A percentile compares a stretch with the other conserved stretches of the same genome.
Evolutionary conservation across 2,329 filamentous ascomycete species (phyloP).

Genomic region (Cladophialophora yegresii): DNA sequence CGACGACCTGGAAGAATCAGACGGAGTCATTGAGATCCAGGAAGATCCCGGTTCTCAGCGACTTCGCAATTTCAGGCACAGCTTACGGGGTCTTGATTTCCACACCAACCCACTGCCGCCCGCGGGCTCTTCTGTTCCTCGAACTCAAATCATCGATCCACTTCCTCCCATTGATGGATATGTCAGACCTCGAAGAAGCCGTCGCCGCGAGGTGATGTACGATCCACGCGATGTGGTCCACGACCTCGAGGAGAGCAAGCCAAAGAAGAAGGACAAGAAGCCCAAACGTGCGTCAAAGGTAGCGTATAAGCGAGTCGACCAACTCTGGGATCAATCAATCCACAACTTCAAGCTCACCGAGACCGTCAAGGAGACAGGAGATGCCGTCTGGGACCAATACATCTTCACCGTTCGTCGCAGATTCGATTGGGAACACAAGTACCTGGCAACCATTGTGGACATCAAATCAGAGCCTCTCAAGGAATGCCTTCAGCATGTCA

Average conservation of each 20-base stretch:
- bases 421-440: slow-evolving; percentile 84
- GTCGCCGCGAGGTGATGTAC: slow-evolving; percentile 4
- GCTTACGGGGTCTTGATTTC: slow-evolving; percentile 18
- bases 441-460: slow-evolving; percentile 71
- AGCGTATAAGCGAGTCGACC: slow-evolving; percentile 70
- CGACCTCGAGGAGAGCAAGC: slow-evolving; percentile 38
- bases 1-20: slow-evolving; percentile 15
- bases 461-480: slow-evolving; percentile 81
- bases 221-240: slow-evolving; percentile 9
- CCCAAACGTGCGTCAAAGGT: slow-evolving; percentile 54
- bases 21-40: slow-evolving; percentile 18
- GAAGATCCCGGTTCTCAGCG: slow-evolving; percentile 23
- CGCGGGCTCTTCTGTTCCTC: background rate
- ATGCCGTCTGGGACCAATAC: slow-evolving; percentile 72
- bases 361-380: slow-evolving; percentile 63
- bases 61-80: slow-evolving; percentile 18
- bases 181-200: slow-evolving; percentile 1
- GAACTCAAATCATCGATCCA: slow-evolving; percentile 7
- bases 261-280: slow-evolving; percentile 37
- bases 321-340: slow-evolving; percentile 59
- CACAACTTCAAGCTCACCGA: slow-evolving; percentile 70
- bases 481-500: slow-evolving; percentile 68
- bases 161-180: slow-evolving; percentile 1
- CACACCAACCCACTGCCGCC: slow-evolving; percentile 3
- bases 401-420: slow-evolving; percentile 79